A percentile compares a stretch with the other conserved stretches of the same genome.
Conservation (phyloP, 73 alveolate genomes). For the Uronychia binucleata region DNA sequence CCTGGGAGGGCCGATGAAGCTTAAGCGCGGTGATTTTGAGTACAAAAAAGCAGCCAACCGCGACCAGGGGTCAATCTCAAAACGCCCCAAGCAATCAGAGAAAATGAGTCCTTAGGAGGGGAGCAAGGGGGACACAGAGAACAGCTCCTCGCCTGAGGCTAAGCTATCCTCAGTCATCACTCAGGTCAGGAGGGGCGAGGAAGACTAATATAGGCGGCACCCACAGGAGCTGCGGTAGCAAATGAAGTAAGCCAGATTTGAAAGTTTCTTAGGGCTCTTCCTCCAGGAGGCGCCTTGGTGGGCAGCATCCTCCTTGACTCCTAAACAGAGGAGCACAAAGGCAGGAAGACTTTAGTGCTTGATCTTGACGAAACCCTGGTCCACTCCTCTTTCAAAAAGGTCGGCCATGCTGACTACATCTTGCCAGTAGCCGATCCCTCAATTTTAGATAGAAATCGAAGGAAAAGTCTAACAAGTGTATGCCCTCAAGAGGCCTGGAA, state of each 20-base stretch:
- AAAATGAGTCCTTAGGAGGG: neutral
- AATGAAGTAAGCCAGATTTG: neutral
- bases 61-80: neutral
- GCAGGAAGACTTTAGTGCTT: conserved; percentile 65
- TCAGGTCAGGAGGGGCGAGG: neutral
- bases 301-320: neutral
- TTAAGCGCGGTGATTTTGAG: neutral
- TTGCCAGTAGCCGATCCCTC: conserved; percentile 21
- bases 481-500: conserved; percentile 65
- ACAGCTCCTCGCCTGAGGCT: neutral
- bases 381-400: conserved; percentile 58
- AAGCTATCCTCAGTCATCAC: neutral
- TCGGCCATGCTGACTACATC: conserved; percentile 39
- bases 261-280: neutral
- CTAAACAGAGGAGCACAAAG: conserved; percentile 18
- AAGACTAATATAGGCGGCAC: neutral
- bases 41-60: neutral
- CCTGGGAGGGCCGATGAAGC: neutral
- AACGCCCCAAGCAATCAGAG: too few species aligned
- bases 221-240: neutral
- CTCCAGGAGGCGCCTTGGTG: neutral
- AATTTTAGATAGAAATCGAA: conserved; percentile 35
- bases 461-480: conserved; percentile 31
- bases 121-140: neutral
- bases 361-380: conserved; percentile 90